Evolutionary conservation across 1,284 basidiomycete species (phyloP).

Genomic region (Apiotrichum mycotoxinovorans): DNA sequence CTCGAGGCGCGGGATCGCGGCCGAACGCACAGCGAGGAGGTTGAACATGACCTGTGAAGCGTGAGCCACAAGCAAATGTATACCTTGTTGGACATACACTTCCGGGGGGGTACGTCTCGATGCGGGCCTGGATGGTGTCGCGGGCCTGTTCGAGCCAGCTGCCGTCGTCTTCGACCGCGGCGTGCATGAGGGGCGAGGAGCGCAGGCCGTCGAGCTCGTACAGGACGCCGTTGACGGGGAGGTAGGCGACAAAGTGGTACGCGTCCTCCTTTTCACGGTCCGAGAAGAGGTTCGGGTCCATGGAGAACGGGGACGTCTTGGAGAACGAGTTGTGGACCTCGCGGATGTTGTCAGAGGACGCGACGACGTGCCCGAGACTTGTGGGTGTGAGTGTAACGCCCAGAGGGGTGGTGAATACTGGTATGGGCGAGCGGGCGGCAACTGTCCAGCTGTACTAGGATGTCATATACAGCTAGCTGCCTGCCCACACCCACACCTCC

Average conservation of each 20-base stretch:
- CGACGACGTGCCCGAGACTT: conserved; percentile 76
- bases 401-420: too few relatives aligned
- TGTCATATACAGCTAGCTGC: too few relatives aligned
- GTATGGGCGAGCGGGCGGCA: too few relatives aligned
- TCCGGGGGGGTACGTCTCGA: conserved; percentile 77
- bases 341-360: conserved; percentile 77
- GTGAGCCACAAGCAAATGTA: conserved; percentile 7
- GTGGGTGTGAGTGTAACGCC: conserved; percentile 9
- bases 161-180: conserved; percentile 61
- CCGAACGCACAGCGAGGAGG: conserved; percentile 75
- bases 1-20: conserved; percentile 67
- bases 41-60: conserved; percentile 88
- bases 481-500: neutral
- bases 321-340: conserved; percentile 80
- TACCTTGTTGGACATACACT: conserved; percentile 59
- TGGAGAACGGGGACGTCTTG: conserved; percentile 72
- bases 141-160: conserved; percentile 76
- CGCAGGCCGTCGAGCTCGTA: conserved; percentile 91
- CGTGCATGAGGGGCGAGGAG: conserved; percentile 71
- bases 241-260: conserved; percentile 88
- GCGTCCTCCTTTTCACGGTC: conserved; percentile 75
- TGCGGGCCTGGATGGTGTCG: conserved; percentile 76
- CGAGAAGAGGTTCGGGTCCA: conserved; percentile 59
- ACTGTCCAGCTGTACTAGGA: too few relatives aligned
- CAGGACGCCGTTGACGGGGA: conserved; percentile 73